Evolutionary conservation across 1,284 basidiomycete genomes (phyloP), one percentile per base, ranked within the genome.

Genomic region (Takashimella koratensis): DNA sequence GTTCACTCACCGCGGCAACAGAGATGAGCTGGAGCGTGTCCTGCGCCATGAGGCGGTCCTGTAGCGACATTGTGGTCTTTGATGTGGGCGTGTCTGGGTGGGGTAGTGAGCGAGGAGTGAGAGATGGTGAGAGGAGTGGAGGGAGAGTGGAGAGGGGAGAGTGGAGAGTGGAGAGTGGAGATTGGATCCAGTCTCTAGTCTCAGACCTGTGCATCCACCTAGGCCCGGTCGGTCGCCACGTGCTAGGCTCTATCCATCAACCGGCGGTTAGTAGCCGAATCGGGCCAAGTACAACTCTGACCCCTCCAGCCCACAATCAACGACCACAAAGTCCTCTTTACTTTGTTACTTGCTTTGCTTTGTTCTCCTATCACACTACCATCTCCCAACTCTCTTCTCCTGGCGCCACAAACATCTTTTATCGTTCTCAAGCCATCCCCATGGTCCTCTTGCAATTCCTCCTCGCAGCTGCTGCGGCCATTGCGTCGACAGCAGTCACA

Each of bases 1-100:
- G 41, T 0, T 2, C 4, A 56, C 60, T 41, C 25, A 62, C 62
- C 6, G 70, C 60, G 4, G 47, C 67, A 6, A 65, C 58, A 11
- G 62, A 56, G 30, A 69, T 43, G 16, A 74, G 66, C 53, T 61
- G 58, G 5, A 60, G 43, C 3, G 69, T 45, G 52, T 74, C 67
- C 44, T 68, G 67, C 5, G 62, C 42, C 5, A 58, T 52, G 20
- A 71, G 59, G 16, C 70, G 60, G 43, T 70, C 66, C 60, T 64
- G 63, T 16, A 68, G 47, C 3, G 66, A 68, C 67, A 70, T 70
- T 1, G 19, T 54, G 48, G 30, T 36, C 16, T 8, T 16, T 30
- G 24, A 23, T 48, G 21, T 13, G 23, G 22, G 24, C 25, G 41
- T 22, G 42, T 30, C 12, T 43, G 23, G 41, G 44, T 6, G 8